Conservation (phyloP, 306 rosid species). For the Pterocarpus santalinus region DNA sequence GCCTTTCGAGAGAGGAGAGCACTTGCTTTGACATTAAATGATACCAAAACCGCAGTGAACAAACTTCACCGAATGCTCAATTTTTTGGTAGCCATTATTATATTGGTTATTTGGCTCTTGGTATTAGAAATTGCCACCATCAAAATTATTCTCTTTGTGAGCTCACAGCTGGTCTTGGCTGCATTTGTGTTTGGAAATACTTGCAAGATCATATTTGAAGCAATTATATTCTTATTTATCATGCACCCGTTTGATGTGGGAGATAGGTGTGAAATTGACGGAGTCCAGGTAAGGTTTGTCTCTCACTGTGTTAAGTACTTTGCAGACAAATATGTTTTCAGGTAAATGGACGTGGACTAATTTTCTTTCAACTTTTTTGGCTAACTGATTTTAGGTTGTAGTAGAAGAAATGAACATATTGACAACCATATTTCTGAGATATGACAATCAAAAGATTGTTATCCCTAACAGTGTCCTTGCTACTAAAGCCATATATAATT, state of each 20-base stretch:
- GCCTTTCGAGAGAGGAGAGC: slow-evolving; percentile 96
- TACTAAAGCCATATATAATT: slow-evolving; percentile 74
- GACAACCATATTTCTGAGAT: slow-evolving; percentile 82
- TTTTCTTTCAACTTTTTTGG: neutral
- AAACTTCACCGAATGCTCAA: slow-evolving; percentile 83
- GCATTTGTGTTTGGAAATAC: slow-evolving; percentile 95
- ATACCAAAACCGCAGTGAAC: slow-evolving; percentile 96
- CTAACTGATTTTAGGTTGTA: slow-evolving; percentile 71
- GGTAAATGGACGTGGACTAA: slow-evolving; percentile 30
- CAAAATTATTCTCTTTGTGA: slow-evolving; percentile 70
- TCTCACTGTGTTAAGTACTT: neutral
- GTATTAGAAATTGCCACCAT: slow-evolving; percentile 78
- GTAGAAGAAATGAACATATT: slow-evolving; percentile 99
- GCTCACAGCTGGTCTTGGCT: slow-evolving; percentile 87
- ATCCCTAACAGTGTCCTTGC: slow-evolving; percentile 83
- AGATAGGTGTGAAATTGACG: slow-evolving; percentile 92
- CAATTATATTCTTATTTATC: slow-evolving; percentile 82
- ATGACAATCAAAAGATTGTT: slow-evolving; percentile 67
- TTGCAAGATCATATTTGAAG: slow-evolving; percentile 89
- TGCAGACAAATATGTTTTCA: neutral
- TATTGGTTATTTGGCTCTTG: slow-evolving; percentile 74
- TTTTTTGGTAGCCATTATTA: slow-evolving; percentile 62
- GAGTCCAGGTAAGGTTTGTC: slow-evolving; percentile 67
- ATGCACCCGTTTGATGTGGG: slow-evolving; percentile 98
- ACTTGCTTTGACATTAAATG: slow-evolving; percentile 89